These are phyloP conservation scores for Coelastrella sp. DNA, from an alignment of 139 green algal species.

Conservation along the genomic window DNA sequence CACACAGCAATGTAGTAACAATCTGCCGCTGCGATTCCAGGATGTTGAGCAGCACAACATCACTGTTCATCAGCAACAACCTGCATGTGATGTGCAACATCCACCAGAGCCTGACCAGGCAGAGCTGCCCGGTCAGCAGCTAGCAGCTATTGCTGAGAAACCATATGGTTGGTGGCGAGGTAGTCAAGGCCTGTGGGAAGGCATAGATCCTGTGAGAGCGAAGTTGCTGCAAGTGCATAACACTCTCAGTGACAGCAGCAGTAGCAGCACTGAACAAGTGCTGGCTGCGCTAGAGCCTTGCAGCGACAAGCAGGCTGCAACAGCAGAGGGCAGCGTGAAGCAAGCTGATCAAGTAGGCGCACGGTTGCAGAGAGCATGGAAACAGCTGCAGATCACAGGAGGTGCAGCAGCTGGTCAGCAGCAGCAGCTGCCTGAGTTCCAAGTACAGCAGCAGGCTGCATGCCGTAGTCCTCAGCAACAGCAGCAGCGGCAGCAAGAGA, in stretches of 20 bases:
- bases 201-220: neutral
- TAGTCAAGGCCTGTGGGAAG: too few relatives aligned
- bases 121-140: neutral
- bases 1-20: neutral
- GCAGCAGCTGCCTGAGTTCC: too few relatives aligned
- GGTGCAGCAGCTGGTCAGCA: neutral
- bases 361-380: neutral
- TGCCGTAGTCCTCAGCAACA: neutral
- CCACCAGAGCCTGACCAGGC: neutral
- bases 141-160: neutral
- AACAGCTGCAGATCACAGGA: slow-evolving; percentile 18
- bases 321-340: neutral
- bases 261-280: slow-evolving; percentile 1
- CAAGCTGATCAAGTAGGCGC: neutral
- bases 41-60: neutral
- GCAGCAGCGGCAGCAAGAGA: neutral
- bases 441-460: too few relatives aligned
- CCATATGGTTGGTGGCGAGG: slow-evolving; percentile 20
- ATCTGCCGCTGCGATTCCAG: neutral
- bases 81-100: too few relatives aligned
- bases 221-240: slow-evolving; percentile 21
- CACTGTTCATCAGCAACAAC: too few relatives aligned
- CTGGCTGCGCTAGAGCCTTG: neutral
- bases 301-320: neutral
- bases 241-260: neutral